These are phyloP conservation scores for Colletotrichum sp. DNA, from an alignment of 2,329 filamentous ascomycete genomes.

Conservation along the genomic window DNA sequence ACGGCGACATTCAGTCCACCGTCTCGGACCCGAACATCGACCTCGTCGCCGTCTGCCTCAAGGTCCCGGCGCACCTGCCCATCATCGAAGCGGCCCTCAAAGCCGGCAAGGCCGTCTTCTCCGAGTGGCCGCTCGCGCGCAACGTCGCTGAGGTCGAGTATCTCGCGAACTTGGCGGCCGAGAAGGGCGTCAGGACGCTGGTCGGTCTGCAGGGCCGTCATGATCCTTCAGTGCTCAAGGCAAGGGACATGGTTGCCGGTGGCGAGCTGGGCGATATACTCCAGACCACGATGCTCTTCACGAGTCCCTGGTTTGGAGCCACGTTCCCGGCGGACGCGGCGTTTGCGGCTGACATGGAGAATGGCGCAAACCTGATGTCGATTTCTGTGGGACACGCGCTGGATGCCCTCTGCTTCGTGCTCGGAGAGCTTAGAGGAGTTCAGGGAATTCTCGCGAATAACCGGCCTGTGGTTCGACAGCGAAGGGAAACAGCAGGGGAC, in stretches of 20 bases:
- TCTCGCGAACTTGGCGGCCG: neutral
- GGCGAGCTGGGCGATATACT: neutral
- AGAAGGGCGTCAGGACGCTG: neutral
- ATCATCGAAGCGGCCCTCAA: neutral
- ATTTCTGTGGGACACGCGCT: neutral
- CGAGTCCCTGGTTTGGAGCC: neutral
- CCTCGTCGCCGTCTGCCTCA: neutral
- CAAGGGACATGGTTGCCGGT: neutral
- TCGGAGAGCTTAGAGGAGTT: neutral
- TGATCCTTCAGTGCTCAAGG: neutral
- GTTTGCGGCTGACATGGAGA: neutral
- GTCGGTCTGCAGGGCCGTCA: neutral
- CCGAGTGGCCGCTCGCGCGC: neutral
- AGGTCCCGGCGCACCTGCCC: neutral
- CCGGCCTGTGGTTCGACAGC: neutral
- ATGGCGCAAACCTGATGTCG: neutral
- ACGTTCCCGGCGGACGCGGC: neutral
- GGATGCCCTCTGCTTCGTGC: neutral
- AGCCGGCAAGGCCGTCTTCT: neutral
- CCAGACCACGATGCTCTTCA: neutral
- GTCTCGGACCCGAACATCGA: neutral
- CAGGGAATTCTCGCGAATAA: neutral
- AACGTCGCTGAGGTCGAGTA: neutral
- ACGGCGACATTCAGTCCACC: neutral
- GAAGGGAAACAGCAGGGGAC: neutral